phyloP scores from a whole-genome alignment of 495 filamentous ascomycete species.

The Tuber brumale region DNA sequence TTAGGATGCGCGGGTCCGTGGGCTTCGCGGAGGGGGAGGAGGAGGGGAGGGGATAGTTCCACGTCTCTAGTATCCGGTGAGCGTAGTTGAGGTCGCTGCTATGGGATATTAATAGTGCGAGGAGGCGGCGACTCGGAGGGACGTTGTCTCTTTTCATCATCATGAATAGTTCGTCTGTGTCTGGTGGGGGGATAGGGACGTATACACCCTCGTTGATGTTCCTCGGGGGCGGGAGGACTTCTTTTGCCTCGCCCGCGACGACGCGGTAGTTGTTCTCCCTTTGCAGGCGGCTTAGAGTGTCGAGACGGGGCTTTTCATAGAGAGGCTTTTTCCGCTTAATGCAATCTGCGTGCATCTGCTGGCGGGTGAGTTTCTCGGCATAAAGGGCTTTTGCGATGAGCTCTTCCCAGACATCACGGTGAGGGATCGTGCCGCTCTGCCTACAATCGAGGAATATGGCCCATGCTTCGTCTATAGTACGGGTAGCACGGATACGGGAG shows the following conservation, averaged over 20 bases:
- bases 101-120: slow-evolving; percentile 1
- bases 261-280: slow-evolving; percentile 17
- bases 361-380: slow-evolving; percentile 39
- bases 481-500: slow-evolving; percentile 57
- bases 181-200: slow-evolving; percentile 52
- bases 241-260: slow-evolving; percentile 57
- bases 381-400: slow-evolving; percentile 58
- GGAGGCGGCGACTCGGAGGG: neutral
- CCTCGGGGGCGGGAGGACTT: slow-evolving; percentile 52
- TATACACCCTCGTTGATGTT: slow-evolving; percentile 56
- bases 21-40: neutral
- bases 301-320: neutral
- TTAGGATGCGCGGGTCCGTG: slow-evolving; percentile 14
- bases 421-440: slow-evolving; percentile 25
- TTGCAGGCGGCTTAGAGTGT: neutral
- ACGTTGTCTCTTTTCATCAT: slow-evolving; percentile 52
- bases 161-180: slow-evolving; percentile 50
- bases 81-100: neutral
- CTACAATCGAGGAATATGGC: slow-evolving; percentile 57
- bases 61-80: neutral
- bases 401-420: slow-evolving; percentile 49
- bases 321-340: neutral
- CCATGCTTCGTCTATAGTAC: slow-evolving; percentile 68
- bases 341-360: neutral
- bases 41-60: neutral